phyloP scores from a whole-genome alignment of 306 rosid genomes.

The Mimosa pudica region DNA sequence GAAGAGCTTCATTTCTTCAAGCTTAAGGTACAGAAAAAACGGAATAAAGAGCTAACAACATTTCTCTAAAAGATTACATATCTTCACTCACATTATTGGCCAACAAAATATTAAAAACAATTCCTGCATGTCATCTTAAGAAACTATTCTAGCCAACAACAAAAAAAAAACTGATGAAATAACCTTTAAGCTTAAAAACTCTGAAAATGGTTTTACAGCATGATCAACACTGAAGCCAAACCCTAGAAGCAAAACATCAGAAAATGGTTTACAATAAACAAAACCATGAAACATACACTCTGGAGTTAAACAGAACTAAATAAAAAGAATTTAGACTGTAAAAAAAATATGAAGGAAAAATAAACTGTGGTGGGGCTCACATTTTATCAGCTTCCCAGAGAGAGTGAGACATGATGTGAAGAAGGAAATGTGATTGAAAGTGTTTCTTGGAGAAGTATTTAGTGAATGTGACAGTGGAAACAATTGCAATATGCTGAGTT shows the following conservation, averaged over 20 bases:
- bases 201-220: too few species aligned
- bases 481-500: neutral
- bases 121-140: neutral
- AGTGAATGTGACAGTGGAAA: neutral
- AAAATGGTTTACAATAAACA: neutral
- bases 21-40: neutral
- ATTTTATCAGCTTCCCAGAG: conserved; percentile 65
- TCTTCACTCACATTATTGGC: neutral
- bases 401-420: conserved; percentile 61
- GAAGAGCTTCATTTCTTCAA: neutral
- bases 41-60: neutral
- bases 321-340: neutral
- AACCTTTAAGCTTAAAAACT: too few species aligned
- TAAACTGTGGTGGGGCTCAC: conserved; percentile 31
- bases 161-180: too few species aligned
- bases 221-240: conserved; percentile 25
- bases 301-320: neutral
- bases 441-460: neutral
- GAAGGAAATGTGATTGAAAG: conserved; percentile 34
- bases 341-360: neutral
- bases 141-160: neutral
- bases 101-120: neutral
- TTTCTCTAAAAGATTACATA: neutral
- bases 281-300: conserved; percentile 17
- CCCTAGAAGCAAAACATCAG: conserved; percentile 3